Base-by-base conservation (phyloP, 2,329 filamentous ascomycete species). In the Pseudocercospora vitis region DNA sequence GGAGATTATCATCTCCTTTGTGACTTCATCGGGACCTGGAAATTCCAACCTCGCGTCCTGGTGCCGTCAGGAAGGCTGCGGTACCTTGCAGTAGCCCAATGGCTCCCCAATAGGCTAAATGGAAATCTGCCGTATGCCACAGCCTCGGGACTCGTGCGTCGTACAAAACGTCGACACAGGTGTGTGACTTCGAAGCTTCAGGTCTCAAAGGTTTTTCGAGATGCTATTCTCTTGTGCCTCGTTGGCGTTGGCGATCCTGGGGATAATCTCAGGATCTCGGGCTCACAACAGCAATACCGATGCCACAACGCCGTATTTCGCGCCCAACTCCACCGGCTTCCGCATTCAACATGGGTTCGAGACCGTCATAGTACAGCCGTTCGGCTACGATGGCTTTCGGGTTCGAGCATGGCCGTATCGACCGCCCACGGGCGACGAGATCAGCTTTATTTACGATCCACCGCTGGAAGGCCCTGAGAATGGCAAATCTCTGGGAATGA, bases 381-480 rank as follows among this genome's bases (percentile, higher is more conserved):
- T 67, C 59, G 71, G 71, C 9, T 71, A 71, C 46, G 71, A 73
- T 57, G 71, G 71, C 1, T 72, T 73, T 44, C 67, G 71, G 5
- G 68, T 73, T 4, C 65, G 71, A 49, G 70, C 71, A 6, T 73
- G 71, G 71, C 68, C 70, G 0, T 73, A 68, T 55, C 61, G 67
- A 8, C 69, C 69, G 19, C 66, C 67, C 5, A 68, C 64, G 2
- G 70, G 69, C 9, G 62, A 71, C 16, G 70, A 73, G 53, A 61
- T 70, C 56, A 68, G 69, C 47, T 73, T 73, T 48, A 44, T 74
- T 8, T 72, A 71, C 45, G 71, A 73, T 48, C 71, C 71, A 7
- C 71, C 71, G 2, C 61, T 73, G 0, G 71, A 74, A 58, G 71
- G 71, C 1, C 68, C 67, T 0, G 69, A 71, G 42, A 61, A 68